These are phyloP conservation scores for Mycena alexandri DNA, from an alignment of 768 basidiomycete species.

Conservation along the genomic window DNA sequence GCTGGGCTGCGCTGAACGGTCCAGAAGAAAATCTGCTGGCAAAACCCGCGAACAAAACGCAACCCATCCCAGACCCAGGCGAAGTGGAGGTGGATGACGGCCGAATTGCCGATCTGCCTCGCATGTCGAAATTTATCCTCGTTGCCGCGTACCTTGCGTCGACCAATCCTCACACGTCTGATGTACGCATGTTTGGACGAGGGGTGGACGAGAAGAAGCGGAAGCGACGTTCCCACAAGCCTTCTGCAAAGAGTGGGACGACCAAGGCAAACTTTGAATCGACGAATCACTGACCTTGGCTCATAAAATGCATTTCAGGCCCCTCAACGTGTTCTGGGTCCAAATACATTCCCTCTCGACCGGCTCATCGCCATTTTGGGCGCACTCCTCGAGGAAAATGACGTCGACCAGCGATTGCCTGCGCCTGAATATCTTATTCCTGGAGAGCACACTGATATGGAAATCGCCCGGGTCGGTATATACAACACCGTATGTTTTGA, in stretches of 20 bases:
- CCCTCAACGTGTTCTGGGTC: slow-evolving; percentile 85
- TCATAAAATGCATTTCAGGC: slow-evolving; percentile 55
- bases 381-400: slow-evolving; percentile 81
- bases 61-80: slow-evolving; percentile 37
- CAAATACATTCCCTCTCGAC: slow-evolving; percentile 83
- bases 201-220: slow-evolving; percentile 75
- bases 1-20: slow-evolving; percentile 70
- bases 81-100: slow-evolving; percentile 41
- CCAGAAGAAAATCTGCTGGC: slow-evolving; percentile 58
- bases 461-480: slow-evolving; percentile 71
- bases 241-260: slow-evolving; percentile 54
- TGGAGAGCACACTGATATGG: slow-evolving; percentile 84
- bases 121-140: slow-evolving; percentile 81
- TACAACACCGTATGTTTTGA: slow-evolving; percentile 64
- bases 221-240: slow-evolving; percentile 59
- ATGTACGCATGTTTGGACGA: slow-evolving; percentile 86
- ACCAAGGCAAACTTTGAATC: slow-evolving; percentile 55
- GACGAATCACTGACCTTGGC: neutral
- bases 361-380: slow-evolving; percentile 85
- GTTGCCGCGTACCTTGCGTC: slow-evolving; percentile 86
- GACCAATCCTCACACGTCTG: slow-evolving; percentile 85
- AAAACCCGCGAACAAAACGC: slow-evolving; percentile 42
- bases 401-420: slow-evolving; percentile 59
- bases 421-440: slow-evolving; percentile 65
- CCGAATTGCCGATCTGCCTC: slow-evolving; percentile 60